Base-by-base conservation (phyloP, 257 asterid genomes). In the Echium plantagineum region DNA sequence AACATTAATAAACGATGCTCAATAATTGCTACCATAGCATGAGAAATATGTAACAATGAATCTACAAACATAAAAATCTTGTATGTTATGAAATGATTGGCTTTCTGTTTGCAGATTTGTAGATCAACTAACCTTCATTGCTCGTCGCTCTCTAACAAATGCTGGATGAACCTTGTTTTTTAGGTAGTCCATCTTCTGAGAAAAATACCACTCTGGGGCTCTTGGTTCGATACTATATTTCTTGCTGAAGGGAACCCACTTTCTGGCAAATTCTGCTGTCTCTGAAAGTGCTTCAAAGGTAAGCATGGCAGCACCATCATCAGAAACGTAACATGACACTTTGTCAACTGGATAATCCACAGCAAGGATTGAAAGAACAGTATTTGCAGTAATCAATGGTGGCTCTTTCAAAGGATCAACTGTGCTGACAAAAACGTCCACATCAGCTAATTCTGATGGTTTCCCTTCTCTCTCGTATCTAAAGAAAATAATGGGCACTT, bases 381-480 rank as follows among this genome's bases (percentile, higher is more conserved):
- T 90, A 70, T 90, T 90, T 65, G 97, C 97, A 66, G 97, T 90
- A 63, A 90, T 96, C 69, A 90, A 90, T 56, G 98, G 95, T 58
- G 98, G 96, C 78, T 93, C 98, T 89, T 89, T 93, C 56, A 84
- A 68, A 70, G 98, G 97, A 73, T 89, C 98, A 8, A 93, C 97
- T 66, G 96, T 89, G 83, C 97, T 93, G 82, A 93, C 98, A 86
- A 93, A 93, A 66, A 93, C 89, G 83, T 93, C 98, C 65, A 93
- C 98, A 81, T 97, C 97, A 76, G 97, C 98, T 70, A 93, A 75
- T 69, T 93, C 97, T 59, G 98, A 89, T 70, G 96, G 87, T 78
- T 93, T 97, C 69, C 98, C 98, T 74, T 93, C 98, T 55, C 91
- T 83, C 52, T 93, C 98, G 67, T 93, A 93, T 75, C 98, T 93